These are phyloP conservation scores for Populus simonii DNA, from an alignment of 345 rosid genomes.

Conservation along the genomic window DNA sequence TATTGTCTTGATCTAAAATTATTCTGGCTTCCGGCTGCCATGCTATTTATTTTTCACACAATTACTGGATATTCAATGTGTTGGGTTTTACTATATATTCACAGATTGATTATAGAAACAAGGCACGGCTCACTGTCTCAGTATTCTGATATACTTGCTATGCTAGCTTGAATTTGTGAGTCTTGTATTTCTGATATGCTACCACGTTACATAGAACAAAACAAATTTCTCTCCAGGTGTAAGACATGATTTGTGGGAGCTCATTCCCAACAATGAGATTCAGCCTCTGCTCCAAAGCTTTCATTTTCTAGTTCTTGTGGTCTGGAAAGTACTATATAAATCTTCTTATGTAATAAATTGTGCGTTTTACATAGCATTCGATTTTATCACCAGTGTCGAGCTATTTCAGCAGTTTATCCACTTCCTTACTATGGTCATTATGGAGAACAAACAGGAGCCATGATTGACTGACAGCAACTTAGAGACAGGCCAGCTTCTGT, in stretches of 20 bases:
- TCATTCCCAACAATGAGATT: neutral
- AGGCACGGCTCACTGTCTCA: neutral
- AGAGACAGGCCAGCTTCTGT: neutral
- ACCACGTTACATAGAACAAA: neutral
- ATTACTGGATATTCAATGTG: slow-evolving; percentile 23
- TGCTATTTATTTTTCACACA: slow-evolving; percentile 12
- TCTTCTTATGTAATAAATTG: neutral
- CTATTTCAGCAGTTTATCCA: neutral
- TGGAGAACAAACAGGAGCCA: neutral
- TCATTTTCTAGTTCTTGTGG: neutral
- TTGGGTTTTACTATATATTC: neutral
- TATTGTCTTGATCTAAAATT: slow-evolving; percentile 27
- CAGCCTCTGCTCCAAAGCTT: neutral
- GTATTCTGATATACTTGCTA: neutral
- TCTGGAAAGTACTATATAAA: neutral
- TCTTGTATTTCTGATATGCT: neutral
- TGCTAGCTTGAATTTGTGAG: neutral
- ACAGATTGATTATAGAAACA: slow-evolving; percentile 1
- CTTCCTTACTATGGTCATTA: neutral
- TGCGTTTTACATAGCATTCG: neutral
- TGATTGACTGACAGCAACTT: neutral
- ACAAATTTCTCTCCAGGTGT: neutral
- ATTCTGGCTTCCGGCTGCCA: slow-evolving; percentile 22
- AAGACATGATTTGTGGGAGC: neutral
- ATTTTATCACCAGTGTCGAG: neutral